Base-by-base conservation (phyloP, 1,284 basidiomycete species). In the Schizopora paradoxa region DNA sequence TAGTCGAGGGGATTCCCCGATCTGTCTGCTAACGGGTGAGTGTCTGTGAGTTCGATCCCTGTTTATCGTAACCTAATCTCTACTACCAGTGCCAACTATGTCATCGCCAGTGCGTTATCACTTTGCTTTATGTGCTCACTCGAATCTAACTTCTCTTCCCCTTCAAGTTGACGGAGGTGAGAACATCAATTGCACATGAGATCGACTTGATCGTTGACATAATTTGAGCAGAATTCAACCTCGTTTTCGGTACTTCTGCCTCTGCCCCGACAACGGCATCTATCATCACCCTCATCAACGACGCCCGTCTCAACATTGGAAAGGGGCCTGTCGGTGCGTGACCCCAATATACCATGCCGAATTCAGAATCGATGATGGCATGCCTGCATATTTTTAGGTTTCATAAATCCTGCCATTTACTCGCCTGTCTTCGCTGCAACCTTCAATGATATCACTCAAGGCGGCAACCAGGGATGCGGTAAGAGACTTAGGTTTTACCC, bases 271-370 rank as follows among this genome's bases (percentile, higher is more conserved):
- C 69, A 2, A 51, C 72, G n/a, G 68, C 66, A 13, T 58, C 68
- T 8, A 66, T 77, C 29, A 54, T 77, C 23, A 59, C 72, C 0
- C 60, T 76, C 55, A 57, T 78, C 28, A 77, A 77, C 49, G 75
- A 77, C 54, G 69, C 68, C 1, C 63, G 70, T 19, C 51, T 73
- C 21, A 58, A 61, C 2, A 1, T 34, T 2, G 61, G 62, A 6
- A 72, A 70, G 58, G 52, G 51, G 0, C 50, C 70, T 0, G 61
- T 74, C 25, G 61, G 60, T 50, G 34, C 22, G 48, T 33, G 21
- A 23, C 22, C 5, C 8, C 6, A 14, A 19, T 11, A 6, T 41
- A 4, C 8, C 21, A 4, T 25, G 55, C 51, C 45, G 43, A 45
- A 27, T 51, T 16, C 10, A 16, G 25, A 21, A 37, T n/a, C 32